Evolutionary conservation across 129 eudicot genomes (phyloP).

Genomic region (Saussurea involucrata): DNA sequence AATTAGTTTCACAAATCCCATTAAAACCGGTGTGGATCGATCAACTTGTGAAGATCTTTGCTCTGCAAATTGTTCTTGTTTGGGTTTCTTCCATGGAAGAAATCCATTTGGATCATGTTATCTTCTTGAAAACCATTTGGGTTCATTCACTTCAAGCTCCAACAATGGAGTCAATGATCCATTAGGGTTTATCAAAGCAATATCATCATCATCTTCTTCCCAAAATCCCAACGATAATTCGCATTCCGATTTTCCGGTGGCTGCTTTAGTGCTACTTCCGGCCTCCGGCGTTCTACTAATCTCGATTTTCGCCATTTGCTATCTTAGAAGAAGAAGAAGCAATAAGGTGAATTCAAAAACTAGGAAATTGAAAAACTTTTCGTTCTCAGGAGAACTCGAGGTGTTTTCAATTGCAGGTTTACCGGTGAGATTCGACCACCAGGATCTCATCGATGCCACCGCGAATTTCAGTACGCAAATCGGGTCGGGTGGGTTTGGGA

Average conservation of each 20-base stretch:
- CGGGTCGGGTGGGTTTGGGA: slow-evolving; percentile 90
- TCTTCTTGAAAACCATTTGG: slow-evolving; percentile 42
- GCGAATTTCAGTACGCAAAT: slow-evolving; percentile 49
- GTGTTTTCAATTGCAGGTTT: slow-evolving; percentile 75
- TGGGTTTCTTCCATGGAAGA: slow-evolving; percentile 60
- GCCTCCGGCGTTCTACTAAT: slow-evolving; percentile 32
- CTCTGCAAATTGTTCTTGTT: slow-evolving; percentile 57
- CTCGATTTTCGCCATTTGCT: slow-evolving; percentile 31
- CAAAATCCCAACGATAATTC: neutral
- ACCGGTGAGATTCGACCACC: slow-evolving; percentile 56
- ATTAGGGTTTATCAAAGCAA: slow-evolving; percentile 52
- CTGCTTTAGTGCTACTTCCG: slow-evolving; percentile 57
- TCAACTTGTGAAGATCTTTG: slow-evolving; percentile 64
- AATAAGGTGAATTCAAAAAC: slow-evolving; percentile 1
- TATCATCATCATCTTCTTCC: slow-evolving; percentile 15
- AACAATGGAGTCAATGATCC: slow-evolving; percentile 15
- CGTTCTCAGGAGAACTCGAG: slow-evolving; percentile 23
- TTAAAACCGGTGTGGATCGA: slow-evolving; percentile 25
- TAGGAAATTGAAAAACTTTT: slow-evolving; percentile 20
- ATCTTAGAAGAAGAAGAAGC: slow-evolving; percentile 36
- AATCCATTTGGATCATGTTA: slow-evolving; percentile 66
- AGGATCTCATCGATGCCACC: slow-evolving; percentile 64
- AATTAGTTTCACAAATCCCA: slow-evolving; percentile 40
- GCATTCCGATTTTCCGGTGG: slow-evolving; percentile 34
- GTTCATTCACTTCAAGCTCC: slow-evolving; percentile 41